Evolutionary conservation across 2,329 filamentous ascomycete species (phyloP), one percentile per base, ranked within the genome.

Genomic region (Aureobasidium uvarum): DNA sequence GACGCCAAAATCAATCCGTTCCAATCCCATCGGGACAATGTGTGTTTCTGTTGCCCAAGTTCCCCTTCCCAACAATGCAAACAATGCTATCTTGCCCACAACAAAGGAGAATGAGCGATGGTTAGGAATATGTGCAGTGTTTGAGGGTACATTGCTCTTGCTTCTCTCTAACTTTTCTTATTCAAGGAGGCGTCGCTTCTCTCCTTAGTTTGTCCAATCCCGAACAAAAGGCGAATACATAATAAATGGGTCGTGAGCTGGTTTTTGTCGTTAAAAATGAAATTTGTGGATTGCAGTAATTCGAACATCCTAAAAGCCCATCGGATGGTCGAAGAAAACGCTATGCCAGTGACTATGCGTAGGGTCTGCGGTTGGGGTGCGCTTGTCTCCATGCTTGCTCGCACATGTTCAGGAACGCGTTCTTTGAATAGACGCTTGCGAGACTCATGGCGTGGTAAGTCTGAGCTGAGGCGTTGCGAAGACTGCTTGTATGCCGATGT

Each of bases 401-500:
- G 46, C 58, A 51, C 10, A 51, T 28, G 25, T 11, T 28, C 18
- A 62, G 20, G 8, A 51, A 31, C 1, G 20, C 8, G 20, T 41
- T 23, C 8, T 51, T 51, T 6, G 31, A 13, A 6, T 36, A 33
- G 18, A 14, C 20, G 23, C 58, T 23, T 18, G 31, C 23, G 8
- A 36, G 11, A 46, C 11, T 28, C 10, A 45, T 31, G 14, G 36
- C 10, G 23, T 51, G 31, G 7, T 13, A n/a, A 14, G 39, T 28
- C 14, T 62, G 58, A 14, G 16, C 7, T n/a, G 20, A 10, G 10
- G 39, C 31, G 14, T 43, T 2, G 56, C 25, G 16, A 33, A 50
- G n/a, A 48, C 41, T 60, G 31, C 55, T 60, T n/a, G n/a, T n/a
- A 28, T 62, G 45, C 46, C 58, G 28, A 48, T 45, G 60, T 63